These are phyloP conservation scores for Boletus subcaerulescens DNA, from an alignment of 768 basidiomycete genomes.

Conservation along the genomic window DNA sequence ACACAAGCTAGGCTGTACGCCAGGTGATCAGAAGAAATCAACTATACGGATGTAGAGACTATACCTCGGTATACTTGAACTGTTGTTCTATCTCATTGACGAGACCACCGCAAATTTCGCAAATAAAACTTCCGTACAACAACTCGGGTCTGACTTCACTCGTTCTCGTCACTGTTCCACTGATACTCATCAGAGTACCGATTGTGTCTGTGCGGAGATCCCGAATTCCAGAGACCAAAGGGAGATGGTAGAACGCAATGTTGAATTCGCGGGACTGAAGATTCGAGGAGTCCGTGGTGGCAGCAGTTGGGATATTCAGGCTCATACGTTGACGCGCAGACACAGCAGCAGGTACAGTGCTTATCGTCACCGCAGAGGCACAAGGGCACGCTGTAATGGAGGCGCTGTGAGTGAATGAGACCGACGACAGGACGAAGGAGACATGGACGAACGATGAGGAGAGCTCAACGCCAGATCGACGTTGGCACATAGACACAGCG, in stretches of 20 bases:
- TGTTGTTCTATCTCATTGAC: conserved; percentile 97
- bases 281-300: conserved; percentile 81
- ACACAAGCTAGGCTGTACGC: conserved; percentile 77
- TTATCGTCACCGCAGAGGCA: too few species aligned
- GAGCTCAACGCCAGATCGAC: too few species aligned
- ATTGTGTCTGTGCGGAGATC: conserved; percentile 92
- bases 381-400: too few species aligned
- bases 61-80: conserved; percentile 98
- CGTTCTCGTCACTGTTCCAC: conserved; percentile 95
- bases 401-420: too few species aligned
- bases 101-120: conserved; percentile 81
- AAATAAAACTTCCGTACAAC: conserved; percentile 89
- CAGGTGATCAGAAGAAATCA: conserved; percentile 8
- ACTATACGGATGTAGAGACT: background rate
- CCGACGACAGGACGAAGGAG: too few species aligned
- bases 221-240: conserved; percentile 91
- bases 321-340: too few species aligned
- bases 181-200: conserved; percentile 91
- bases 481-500: too few species aligned
- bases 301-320: conserved; percentile 91
- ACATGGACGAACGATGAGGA: too few species aligned
- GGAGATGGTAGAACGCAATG: conserved; percentile 93
- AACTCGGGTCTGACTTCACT: conserved; percentile 97
- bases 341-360: too few species aligned
- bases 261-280: conserved; percentile 91